Evolutionary conservation across 2,329 filamentous ascomycete species (phyloP).

Genomic region (Aureobasidium pullulans): DNA sequence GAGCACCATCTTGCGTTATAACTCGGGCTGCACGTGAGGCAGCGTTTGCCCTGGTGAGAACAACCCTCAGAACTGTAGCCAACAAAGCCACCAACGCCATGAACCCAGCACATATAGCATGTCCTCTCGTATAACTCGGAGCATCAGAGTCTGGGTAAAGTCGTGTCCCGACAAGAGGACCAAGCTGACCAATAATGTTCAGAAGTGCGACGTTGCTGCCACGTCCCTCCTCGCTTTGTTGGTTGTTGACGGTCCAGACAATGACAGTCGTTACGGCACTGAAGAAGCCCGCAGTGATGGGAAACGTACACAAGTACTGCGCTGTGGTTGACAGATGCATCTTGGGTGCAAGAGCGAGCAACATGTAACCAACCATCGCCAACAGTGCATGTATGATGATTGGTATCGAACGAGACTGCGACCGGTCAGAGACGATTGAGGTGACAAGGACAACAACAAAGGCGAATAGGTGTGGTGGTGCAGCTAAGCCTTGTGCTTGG

Average conservation of each 20-base stretch:
- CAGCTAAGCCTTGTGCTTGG: constrained; percentile 67
- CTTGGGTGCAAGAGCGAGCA: constrained; percentile 37
- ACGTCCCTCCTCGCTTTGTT: constrained; percentile 59
- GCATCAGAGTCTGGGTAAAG: constrained; percentile 46
- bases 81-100: constrained; percentile 43
- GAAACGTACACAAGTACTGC: constrained; percentile 70
- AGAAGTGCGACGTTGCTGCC: constrained; percentile 73
- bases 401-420: constrained; percentile 54
- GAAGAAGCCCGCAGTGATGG: constrained; percentile 75
- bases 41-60: constrained; percentile 30
- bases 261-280: constrained; percentile 76
- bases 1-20: neutral
- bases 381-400: constrained; percentile 62
- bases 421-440: constrained; percentile 63
- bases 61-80: constrained; percentile 34
- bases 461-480: constrained; percentile 71
- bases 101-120: constrained; percentile 43
- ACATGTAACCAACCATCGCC: constrained; percentile 48
- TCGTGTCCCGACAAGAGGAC: constrained; percentile 54
- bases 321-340: constrained; percentile 27
- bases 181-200: constrained; percentile 74
- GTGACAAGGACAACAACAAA: constrained; percentile 67
- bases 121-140: constrained; percentile 43
- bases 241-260: constrained; percentile 85
- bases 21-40: neutral